Percentiles rank a stretch among this genome's conserved stretches.
phyloP scores from a whole-genome alignment of 768 basidiomycete genomes.

The Kwoniella sp. region DNA sequence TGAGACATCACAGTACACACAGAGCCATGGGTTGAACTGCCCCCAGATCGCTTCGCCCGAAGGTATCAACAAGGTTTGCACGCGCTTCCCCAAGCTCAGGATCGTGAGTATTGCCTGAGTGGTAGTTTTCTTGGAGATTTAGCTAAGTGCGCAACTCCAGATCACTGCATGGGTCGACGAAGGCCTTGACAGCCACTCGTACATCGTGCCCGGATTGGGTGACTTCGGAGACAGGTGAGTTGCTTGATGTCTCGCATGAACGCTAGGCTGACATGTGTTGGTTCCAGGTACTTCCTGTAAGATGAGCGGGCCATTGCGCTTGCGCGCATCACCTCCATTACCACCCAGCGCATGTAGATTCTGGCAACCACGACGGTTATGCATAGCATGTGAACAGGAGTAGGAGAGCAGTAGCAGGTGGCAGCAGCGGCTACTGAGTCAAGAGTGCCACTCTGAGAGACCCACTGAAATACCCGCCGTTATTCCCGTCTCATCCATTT shows the following conservation, averaged over 20 bases:
- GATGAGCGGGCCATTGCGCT: too few relatives aligned
- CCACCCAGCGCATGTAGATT: not conserved
- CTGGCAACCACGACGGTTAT: not conserved
- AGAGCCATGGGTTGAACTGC: not conserved
- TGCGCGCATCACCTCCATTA: too few relatives aligned
- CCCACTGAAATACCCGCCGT: too few relatives aligned
- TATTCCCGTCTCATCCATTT: too few relatives aligned
- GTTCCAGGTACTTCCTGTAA: conserved; percentile 30
- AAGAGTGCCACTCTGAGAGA: too few relatives aligned
- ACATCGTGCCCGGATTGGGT: conserved; percentile 91
- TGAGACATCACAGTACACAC: not conserved
- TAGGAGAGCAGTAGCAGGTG: too few relatives aligned
- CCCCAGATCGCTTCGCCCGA: conserved; percentile 79
- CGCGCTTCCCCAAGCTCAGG: conserved; percentile 67
- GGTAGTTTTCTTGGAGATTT: too few relatives aligned
- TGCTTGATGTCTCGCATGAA: not conserved
- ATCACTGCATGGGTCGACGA: conserved; percentile 95
- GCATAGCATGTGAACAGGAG: not conserved
- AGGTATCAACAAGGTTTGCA: conserved; percentile 75
- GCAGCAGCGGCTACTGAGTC: too few relatives aligned
- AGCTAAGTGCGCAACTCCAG: conserved; percentile 52
- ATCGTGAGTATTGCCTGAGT: too few relatives aligned
- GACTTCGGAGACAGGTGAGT: conserved; percentile 74
- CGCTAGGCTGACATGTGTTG: not conserved
- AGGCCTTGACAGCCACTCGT: conserved; percentile 83